phyloP scores from a whole-genome alignment of 306 rosid species.

The Vicia sativa region DNA sequence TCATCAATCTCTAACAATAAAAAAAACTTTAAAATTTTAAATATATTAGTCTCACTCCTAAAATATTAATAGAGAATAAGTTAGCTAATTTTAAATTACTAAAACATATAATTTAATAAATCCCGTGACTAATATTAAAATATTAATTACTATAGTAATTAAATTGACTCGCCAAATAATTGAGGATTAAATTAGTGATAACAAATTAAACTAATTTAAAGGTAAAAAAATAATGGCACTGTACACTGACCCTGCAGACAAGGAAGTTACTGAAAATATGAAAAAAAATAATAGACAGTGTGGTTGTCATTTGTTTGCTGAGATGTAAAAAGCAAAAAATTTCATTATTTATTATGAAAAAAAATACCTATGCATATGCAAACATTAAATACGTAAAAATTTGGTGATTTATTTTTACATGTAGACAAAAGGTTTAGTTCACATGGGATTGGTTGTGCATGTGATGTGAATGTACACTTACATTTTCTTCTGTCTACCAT shows the following conservation, averaged over 20 bases:
- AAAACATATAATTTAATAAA: too few species aligned
- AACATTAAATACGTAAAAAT: slow-evolving; percentile 35
- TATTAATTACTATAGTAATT: too few species aligned
- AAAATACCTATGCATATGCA: neutral
- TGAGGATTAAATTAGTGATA: too few species aligned
- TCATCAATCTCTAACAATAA: too few species aligned
- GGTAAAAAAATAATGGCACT: neutral
- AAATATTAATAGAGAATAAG: too few species aligned
- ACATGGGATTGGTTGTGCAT: slow-evolving; percentile 71
- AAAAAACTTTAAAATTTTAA: too few species aligned
- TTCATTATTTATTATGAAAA: neutral
- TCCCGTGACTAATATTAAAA: too few species aligned
- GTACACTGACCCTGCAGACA: slow-evolving; percentile 16
- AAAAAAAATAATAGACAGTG: neutral
- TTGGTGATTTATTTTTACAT: slow-evolving; percentile 34
- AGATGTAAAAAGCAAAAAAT: slow-evolving; percentile 1
- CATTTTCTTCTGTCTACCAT: slow-evolving; percentile 74
- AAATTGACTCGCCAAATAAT: too few species aligned
- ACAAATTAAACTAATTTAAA: neutral
- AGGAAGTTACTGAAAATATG: slow-evolving; percentile 11
- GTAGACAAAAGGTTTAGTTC: slow-evolving; percentile 82
- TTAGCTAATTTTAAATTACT: too few species aligned
- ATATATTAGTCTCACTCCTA: too few species aligned
- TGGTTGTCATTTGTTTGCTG: slow-evolving; percentile 19
- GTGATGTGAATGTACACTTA: slow-evolving; percentile 82